Base-by-base conservation (phyloP, 179 eudicot species). In the Spergularia azorica region DNA sequence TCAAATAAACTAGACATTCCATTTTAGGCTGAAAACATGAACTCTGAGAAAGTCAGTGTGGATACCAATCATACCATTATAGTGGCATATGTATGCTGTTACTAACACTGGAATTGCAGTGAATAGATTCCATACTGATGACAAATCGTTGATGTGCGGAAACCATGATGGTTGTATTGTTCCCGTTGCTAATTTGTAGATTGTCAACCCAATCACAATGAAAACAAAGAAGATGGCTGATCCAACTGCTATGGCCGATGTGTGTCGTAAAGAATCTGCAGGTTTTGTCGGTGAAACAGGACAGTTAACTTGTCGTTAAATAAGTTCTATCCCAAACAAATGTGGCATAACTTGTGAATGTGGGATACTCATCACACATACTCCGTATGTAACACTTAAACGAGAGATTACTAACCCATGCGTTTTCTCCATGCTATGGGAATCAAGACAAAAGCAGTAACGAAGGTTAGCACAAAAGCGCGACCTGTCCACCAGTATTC, bases 71-170 rank as follows among this genome's bases (percentile, higher is more conserved):
- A 15, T 36, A 17, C 86, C 86, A 61, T 84, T 84, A 51, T 75
- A 84, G 74, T 84, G 86, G 77, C 86, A 84, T 46, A 77, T 74
- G 46, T 72, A 84, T 64, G 86, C 82, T 64, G 76, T 74, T 10
- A 84, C 79, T 18, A 84, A 77, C 61, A 84, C 84, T n/a, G 86
- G 86, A 26, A 80, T 79, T 13, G 86, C 82, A 63, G 79, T 84
- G 79, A 84, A 84, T 5, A 84, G 70, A 65, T 74, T 73, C 77
- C 67, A 67, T 75, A 80, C 59, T 62, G 84, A 80, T 21, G 79
- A 61, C 11, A 77, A 39, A 71, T 71, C 60, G 16, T 68, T 50
- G 48, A 80, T 75, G 71, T 32, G 65, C 15, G 86, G 86, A 77
- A 84, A 77, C 67, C 79, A 70, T 11, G 81, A 51, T 20, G 86